phyloP scores from a whole-genome alignment of 345 rosid species.

The Orychophragmus violaceus region DNA sequence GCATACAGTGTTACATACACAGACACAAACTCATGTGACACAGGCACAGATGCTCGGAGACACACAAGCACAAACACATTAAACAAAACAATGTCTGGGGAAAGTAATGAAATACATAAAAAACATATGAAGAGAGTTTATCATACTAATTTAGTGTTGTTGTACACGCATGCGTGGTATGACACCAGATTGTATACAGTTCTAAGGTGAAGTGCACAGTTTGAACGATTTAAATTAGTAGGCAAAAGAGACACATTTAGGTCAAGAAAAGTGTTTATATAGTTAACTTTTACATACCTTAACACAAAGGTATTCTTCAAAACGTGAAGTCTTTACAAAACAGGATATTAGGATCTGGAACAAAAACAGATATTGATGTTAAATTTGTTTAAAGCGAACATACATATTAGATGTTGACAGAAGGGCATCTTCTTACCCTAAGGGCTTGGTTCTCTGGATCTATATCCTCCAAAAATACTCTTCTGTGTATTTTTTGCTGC shows the following conservation, averaged over 20 bases:
- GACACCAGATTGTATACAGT: not conserved
- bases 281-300: conserved; percentile 44
- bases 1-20: not conserved
- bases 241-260: not conserved
- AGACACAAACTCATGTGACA: not conserved
- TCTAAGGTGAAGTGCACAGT: not conserved
- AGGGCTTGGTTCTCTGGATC: conserved; percentile 82
- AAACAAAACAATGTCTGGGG: not conserved
- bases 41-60: not conserved
- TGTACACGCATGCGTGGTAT: not conserved
- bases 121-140: not conserved
- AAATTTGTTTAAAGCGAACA: not conserved
- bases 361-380: conserved; percentile 15
- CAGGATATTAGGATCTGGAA: conserved; percentile 81
- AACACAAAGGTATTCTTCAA: conserved; percentile 79
- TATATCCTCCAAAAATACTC: conserved; percentile 71
- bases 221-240: not conserved
- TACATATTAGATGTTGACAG: not conserved
- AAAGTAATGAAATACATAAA: not conserved
- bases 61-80: not conserved
- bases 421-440: conserved; percentile 39
- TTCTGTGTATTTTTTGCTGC: conserved; percentile 87
- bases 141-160: not conserved
- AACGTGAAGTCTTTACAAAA: conserved; percentile 84
- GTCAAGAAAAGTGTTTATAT: not conserved